Evolutionary conservation across 2,329 filamentous ascomycete species (phyloP), one percentile per base, ranked within the genome.

Genomic region (Ophidiomyces ophidiicola): DNA sequence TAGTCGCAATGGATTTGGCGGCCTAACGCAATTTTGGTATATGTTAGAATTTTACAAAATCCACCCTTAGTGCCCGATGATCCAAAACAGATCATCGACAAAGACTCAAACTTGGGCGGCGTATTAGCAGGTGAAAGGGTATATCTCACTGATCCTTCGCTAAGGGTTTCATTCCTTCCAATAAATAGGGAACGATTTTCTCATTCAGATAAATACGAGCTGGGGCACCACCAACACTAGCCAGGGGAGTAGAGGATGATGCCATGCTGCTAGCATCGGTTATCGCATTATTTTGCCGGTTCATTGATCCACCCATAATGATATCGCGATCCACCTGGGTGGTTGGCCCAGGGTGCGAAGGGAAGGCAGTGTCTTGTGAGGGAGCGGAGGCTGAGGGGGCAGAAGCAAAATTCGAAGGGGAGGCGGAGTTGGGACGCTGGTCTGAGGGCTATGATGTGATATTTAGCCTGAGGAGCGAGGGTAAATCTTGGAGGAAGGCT

Each of bases 101-200:
- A 26, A n/a, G 7, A 26, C 10, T 14, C 15, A 36, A 30, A 15
- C 18, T 17, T 31, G 18, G 21, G 20, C 32, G 7, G 6, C 14
- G 8, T 19, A 15, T 30, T 17, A 21, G 15, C 34, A 23, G 15
- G n/a, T 20, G 18, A 34, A 25, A 14, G 14, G 21, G 28, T 30
- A 37, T 28, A 70, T 18, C 78, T 53, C 60, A 84, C 80, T 80
- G 74, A 29, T 84, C 77, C 48, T 73, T 76, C 3, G 78, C 78
- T 44, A 86, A 56, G 39, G 70, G 59, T 62, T 84, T 85, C 78
- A 86, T 81, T 17, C 80, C 81, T 51, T 85, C 80, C 26, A 85
- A 61, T 42, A 86, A 53, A 18, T 72, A 70, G 1, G 73, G 73
- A 0, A 79, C 81, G 28, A 86, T 71, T 50, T 77, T 82, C 34